These are phyloP conservation scores for Aspergillus taichungensis DNA, from an alignment of 495 filamentous ascomycete species.

Conservation along the genomic window DNA sequence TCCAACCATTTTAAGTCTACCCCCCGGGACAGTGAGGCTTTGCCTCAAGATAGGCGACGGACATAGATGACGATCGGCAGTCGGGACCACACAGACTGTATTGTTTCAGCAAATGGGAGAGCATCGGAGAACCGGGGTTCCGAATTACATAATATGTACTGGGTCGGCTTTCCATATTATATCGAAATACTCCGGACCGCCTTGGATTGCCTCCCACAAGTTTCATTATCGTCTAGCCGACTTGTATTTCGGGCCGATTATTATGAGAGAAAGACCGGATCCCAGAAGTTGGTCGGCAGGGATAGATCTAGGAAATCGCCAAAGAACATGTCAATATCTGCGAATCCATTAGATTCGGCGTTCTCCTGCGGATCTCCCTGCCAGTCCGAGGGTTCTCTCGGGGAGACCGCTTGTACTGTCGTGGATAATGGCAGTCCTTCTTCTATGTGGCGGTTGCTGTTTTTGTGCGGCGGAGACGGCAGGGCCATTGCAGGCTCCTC, in stretches of 20 bases:
- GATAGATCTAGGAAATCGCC: conserved; percentile 34
- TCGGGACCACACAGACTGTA: not conserved
- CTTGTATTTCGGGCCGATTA: conserved; percentile 6
- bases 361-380: conserved; percentile 8
- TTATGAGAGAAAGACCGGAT: conserved; percentile 23
- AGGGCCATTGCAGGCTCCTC: not conserved
- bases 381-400: not conserved
- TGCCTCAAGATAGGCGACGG: no score
- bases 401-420: no score
- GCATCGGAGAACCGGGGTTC: not conserved
- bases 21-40: no score
- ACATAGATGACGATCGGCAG: conserved; percentile 2
- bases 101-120: not conserved
- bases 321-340: conserved; percentile 34
- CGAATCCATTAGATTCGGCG: conserved; percentile 12
- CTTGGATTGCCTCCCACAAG: not conserved
- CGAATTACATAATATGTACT: no score
- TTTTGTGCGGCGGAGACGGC: not conserved
- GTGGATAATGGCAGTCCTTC: no score
- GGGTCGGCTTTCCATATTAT: not conserved
- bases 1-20: no score
- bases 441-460: not conserved
- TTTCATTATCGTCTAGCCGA: not conserved
- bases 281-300: conserved; percentile 35
- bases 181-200: not conserved